A percentile compares a stretch with the other conserved stretches of the same genome.
Conservation (phyloP, 768 basidiomycete species). For the Hericium coralloides region DNA sequence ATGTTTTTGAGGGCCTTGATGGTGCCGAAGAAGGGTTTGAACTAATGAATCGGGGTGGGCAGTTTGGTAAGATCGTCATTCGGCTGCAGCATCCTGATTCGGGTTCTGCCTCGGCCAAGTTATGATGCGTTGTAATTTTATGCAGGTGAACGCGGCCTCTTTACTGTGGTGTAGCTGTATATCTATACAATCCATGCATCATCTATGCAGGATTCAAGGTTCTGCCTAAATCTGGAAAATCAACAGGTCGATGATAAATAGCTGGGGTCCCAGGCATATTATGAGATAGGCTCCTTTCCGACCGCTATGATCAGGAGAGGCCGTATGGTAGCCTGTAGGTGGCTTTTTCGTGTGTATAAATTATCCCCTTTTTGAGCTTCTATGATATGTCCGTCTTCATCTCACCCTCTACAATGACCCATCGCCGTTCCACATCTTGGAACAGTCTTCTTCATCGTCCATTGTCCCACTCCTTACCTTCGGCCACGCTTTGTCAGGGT, state of each 20-base stretch:
- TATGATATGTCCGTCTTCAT: not conserved
- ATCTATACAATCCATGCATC: too few relatives aligned
- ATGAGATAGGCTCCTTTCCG: too few relatives aligned
- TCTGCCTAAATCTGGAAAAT: too few relatives aligned
- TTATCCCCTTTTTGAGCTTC: not conserved
- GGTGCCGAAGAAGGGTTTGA: conserved; percentile 63
- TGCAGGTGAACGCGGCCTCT: too few relatives aligned
- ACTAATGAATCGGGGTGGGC: conserved; percentile 49
- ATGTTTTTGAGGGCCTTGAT: conserved; percentile 59
- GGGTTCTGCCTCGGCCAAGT: not conserved
- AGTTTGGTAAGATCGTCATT: conserved; percentile 75
- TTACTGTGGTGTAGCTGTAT: too few relatives aligned
- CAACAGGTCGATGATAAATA: too few relatives aligned
- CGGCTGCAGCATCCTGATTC: conserved; percentile 23
- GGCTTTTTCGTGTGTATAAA: too few relatives aligned
- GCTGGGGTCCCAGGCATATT: too few relatives aligned
- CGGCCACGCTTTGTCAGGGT: conserved; percentile 21
- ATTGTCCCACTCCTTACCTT: conserved; percentile 19
- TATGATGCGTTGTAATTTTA: not conserved
- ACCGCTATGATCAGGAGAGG: too few relatives aligned
- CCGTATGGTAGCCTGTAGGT: too few relatives aligned
- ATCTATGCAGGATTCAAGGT: too few relatives aligned
- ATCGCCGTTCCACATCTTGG: not conserved
- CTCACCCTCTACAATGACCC: not conserved
- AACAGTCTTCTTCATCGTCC: conserved; percentile 18